Base-by-base conservation (phyloP, 2,329 filamentous ascomycete species). In the Aspergillus proliferans region DNA sequence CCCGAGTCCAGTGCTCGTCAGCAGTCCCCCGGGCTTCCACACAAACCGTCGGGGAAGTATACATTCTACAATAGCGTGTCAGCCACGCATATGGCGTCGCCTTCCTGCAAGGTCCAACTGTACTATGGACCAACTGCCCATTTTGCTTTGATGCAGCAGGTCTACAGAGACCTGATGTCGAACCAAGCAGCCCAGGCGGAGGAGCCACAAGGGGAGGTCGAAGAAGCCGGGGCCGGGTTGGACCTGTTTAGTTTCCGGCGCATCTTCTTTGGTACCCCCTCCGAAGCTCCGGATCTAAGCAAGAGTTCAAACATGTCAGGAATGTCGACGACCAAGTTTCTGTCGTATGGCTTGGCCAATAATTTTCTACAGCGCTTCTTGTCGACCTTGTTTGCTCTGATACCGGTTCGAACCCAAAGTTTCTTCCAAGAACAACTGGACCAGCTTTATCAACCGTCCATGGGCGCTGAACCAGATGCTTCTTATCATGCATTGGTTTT, bases 41-140 rank as follows among this genome's bases (percentile, higher is more conserved):
- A 55, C 30, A 40, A 40, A 40, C 42, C 51, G 9, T 38, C 50
- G 15, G 51, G 51, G n/a, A 52, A 49, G 5, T 54, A 58, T 40
- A 53, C 59, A 39, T 62, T 68, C 44, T 69, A 71, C 46, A 70
- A 66, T 49, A 75, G 73, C 48, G 73, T 76, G n/a, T 71, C 72
- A 3, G 73, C 73, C 18, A 75, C 71, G 7, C 73, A 76, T 53
- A 68, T 70, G 56, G 65, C 71, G 22, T 73, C 72, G 1, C 68
- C 73, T 1, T 74, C 71, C 18, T 72, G 71, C 49, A 60, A 67
- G 33, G 64, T 75, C 14, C 71, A 76, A 51, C 60, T 76, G 0
- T 76, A 75, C 54, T 76, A 76, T 58, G 73, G 73, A 0, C 70
- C 73, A 0, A 73, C 73, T 0, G 75, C 73, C 0, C 73, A 76